Evolutionary conservation across 2,329 filamentous ascomycete genomes (phyloP).

Genomic region (Phoma herbarum): DNA sequence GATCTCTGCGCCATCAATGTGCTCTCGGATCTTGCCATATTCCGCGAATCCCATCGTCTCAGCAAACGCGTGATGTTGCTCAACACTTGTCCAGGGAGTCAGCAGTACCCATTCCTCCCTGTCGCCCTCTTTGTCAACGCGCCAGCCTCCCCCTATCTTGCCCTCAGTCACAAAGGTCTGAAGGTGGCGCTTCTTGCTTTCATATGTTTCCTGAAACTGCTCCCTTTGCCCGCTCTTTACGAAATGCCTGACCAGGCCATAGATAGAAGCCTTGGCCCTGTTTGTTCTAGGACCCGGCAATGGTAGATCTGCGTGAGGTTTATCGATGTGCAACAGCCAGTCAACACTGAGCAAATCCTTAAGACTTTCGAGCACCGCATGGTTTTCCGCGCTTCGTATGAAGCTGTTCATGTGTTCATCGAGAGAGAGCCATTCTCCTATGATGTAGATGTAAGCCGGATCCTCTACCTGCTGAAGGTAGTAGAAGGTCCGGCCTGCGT

Average conservation of each 20-base stretch:
- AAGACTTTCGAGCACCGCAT: conserved; percentile 50
- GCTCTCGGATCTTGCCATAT: conserved; percentile 32
- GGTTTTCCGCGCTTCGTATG: conserved; percentile 55
- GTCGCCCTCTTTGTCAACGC: conserved; percentile 48
- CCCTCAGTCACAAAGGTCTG: conserved; percentile 40
- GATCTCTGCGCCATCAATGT: conserved; percentile 32
- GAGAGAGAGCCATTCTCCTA: conserved; percentile 58
- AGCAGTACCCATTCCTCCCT: conserved; percentile 57
- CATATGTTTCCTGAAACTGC: conserved; percentile 41
- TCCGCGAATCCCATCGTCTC: conserved; percentile 44
- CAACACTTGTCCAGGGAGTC: conserved; percentile 50
- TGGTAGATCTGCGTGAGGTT: conserved; percentile 45
- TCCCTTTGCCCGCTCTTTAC: conserved; percentile 34
- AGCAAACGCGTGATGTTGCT: conserved; percentile 49
- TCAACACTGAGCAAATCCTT: conserved; percentile 52
- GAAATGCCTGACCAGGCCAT: conserved; percentile 50
- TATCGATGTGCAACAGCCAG: conserved; percentile 57
- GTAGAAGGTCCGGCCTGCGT: conserved; percentile 50
- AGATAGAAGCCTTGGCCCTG: conserved; percentile 20
- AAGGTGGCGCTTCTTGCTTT: conserved; percentile 35
- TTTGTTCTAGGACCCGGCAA: conserved; percentile 25
- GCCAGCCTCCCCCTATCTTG: conserved; percentile 50
- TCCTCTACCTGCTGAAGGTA: conserved; percentile 58
- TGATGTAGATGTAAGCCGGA: conserved; percentile 52
- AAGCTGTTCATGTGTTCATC: conserved; percentile 54